Evolutionary conservation across 768 basidiomycete species (phyloP).

Genomic region (Rhodotorula babjevae): DNA sequence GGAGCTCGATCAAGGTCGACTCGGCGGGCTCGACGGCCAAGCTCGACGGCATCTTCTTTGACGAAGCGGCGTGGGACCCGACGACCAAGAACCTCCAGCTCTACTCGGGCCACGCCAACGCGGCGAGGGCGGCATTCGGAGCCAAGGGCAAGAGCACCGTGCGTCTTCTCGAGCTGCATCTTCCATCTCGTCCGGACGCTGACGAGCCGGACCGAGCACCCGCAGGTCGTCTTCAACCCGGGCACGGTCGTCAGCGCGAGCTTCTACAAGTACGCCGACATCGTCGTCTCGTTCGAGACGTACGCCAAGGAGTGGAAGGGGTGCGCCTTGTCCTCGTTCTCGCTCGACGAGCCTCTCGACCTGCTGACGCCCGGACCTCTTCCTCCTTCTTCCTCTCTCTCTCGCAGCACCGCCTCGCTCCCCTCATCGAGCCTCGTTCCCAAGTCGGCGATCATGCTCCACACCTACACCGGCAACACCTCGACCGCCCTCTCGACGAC

Average conservation of each 20-base stretch:
- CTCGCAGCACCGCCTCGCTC: not conserved
- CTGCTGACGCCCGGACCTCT: not conserved
- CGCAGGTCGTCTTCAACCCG: constrained; percentile 21
- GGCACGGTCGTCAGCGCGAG: not conserved
- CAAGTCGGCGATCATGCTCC: constrained; percentile 19
- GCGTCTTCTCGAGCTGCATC: not conserved
- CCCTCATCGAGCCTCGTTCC: not conserved
- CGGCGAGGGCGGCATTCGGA: not conserved
- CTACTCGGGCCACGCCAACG: not conserved
- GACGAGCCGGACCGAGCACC: not conserved
- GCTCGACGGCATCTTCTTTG: constrained; percentile 25
- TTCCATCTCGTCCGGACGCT: no score
- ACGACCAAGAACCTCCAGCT: not conserved
- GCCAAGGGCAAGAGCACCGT: not conserved
- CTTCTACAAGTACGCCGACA: not conserved
- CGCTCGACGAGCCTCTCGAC: not conserved
- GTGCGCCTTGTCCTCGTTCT: not conserved
- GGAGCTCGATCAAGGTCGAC: constrained; percentile 1
- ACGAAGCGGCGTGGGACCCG: not conserved
- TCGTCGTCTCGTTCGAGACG: constrained; percentile 17
- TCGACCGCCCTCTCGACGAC: not conserved
- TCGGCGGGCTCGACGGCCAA: not conserved
- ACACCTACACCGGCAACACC: not conserved
- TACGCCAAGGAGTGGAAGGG: not conserved
- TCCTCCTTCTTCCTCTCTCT: no score